These are phyloP conservation scores for Pestalotiopsis sp. DNA, from an alignment of 2,329 filamentous ascomycete genomes.

Conservation along the genomic window DNA sequence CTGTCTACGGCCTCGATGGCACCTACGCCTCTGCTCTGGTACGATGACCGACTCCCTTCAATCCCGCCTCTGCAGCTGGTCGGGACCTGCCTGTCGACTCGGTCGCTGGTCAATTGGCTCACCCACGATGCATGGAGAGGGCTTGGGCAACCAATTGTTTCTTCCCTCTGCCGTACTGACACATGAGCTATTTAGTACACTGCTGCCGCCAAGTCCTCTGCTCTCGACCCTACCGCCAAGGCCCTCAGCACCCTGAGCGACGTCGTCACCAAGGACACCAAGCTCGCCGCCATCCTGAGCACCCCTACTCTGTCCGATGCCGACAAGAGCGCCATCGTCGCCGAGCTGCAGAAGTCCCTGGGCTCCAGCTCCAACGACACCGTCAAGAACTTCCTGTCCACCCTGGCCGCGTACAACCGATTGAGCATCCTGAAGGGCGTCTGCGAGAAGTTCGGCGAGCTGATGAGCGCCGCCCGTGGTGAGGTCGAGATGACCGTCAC, in stretches of 20 bases:
- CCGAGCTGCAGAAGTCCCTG: slow-evolving; percentile 84
- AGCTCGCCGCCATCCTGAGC: slow-evolving; percentile 74
- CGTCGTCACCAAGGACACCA: slow-evolving; percentile 79
- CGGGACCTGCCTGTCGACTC: not conserved
- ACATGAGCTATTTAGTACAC: slow-evolving; percentile 75
- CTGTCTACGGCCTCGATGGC: slow-evolving; percentile 94
- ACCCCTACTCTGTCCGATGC: slow-evolving; percentile 75
- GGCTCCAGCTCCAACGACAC: slow-evolving; percentile 73
- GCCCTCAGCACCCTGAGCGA: slow-evolving; percentile 71
- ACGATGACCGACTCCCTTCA: slow-evolving; percentile 44
- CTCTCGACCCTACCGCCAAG: slow-evolving; percentile 83
- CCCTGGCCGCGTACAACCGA: slow-evolving; percentile 96
- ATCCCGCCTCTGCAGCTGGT: not conserved
- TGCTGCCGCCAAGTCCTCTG: slow-evolving; percentile 83
- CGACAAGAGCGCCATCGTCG: slow-evolving; percentile 86
- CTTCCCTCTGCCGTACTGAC: slow-evolving; percentile 21
- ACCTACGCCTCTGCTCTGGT: slow-evolving; percentile 99
- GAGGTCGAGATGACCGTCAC: slow-evolving; percentile 94
- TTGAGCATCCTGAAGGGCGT: slow-evolving; percentile 81
- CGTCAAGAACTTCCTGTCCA: slow-evolving; percentile 89
- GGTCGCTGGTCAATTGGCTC: slow-evolving; percentile 18
- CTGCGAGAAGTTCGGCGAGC: slow-evolving; percentile 79
- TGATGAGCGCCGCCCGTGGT: slow-evolving; percentile 87
- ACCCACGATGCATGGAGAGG: not conserved
- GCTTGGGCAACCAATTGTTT: not conserved